A percentile compares a stretch with the other conserved stretches of the same genome.
Conservation (phyloP, 805 yeast genomes). For the Lipomyces yamadae region DNA sequence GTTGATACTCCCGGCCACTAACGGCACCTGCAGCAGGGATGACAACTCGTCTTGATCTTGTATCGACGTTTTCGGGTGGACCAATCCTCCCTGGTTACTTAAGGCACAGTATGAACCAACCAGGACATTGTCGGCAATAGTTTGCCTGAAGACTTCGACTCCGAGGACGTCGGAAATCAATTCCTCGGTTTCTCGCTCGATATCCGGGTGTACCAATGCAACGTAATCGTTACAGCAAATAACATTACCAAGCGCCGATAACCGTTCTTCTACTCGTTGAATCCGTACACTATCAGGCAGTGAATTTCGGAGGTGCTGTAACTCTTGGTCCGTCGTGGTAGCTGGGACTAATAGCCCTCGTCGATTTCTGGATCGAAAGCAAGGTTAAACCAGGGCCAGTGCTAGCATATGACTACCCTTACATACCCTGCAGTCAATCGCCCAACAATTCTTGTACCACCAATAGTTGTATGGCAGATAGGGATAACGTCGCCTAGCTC, state of each 20-base stretch:
- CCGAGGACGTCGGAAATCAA: conserved; percentile 96
- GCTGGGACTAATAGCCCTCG: conserved; percentile 96
- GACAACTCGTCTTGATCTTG: conserved; percentile 98
- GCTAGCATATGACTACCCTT: neutral
- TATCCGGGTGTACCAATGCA: conserved; percentile 98
- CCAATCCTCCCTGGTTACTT: conserved; percentile 97
- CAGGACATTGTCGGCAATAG: conserved; percentile 96
- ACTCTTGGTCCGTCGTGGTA: conserved; percentile 97
- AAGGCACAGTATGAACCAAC: conserved; percentile 96
- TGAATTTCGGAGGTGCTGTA: conserved; percentile 94
- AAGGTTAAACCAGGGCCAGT: neutral
- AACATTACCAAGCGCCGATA: conserved; percentile 96
- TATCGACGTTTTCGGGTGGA: conserved; percentile 95
- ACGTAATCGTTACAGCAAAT: conserved; percentile 99
- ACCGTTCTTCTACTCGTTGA: conserved; percentile 96
- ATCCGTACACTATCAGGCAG: conserved; percentile 94
- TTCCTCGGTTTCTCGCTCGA: conserved; percentile 99
- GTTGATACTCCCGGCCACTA: conserved; percentile 98
- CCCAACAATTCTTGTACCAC: conserved; percentile 97
- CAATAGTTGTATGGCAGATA: conserved; percentile 94
- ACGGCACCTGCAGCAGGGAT: conserved; percentile 92
- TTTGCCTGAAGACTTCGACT: conserved; percentile 98
- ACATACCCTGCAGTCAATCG: conserved; percentile 78
- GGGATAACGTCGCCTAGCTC: conserved; percentile 97
- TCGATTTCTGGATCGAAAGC: conserved; percentile 69